Base-by-base conservation (phyloP, 2,329 filamentous ascomycete genomes). In the Aureobasidium melanogenum region DNA sequence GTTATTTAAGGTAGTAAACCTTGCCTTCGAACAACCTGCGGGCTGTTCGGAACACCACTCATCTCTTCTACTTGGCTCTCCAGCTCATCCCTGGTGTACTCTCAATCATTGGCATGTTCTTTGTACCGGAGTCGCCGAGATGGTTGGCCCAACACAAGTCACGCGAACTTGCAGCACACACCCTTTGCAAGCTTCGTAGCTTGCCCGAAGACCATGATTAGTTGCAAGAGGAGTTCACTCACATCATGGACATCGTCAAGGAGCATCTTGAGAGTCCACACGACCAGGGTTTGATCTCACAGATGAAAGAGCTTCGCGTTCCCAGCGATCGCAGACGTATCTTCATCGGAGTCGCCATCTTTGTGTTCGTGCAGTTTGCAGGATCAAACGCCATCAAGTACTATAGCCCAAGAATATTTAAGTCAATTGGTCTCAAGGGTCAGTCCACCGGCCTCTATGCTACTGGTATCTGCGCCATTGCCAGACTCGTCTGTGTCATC, bases 321-420 rank as follows among this genome's bases (percentile, higher is more conserved):
- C 84, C 82, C 30, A 83, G 82, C 61, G 82, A 84, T 58, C 79
- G 86, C 62, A 86, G 85, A 67, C 81, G 86, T 52, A 83, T 81
- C 2, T 71, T 88, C 48, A 80, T 88, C 60, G 85, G 89, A 30
- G 81, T 89, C 77, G 85, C 71, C 12, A 73, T 79, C 39, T 83
- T 80, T 85, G 75, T 88, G 41, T 88, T 84, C 70, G 87, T 89
- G 71, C 86, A 89, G 70, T 86, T 89, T 82, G 89, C 86, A 0
- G 71, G 72, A 0, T 70, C 69, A 0, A 70, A 71, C 2, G 72
- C 72, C 0, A 74, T 75, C 6, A 74, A 75, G 47, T 75, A 75
- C 62, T 68, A 74, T 56, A 68, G 64, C 0, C 73, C 72, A 0
- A 72, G 69, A 2, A 73, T 75, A 57, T 74, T 75, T 59, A 69